Base-by-base conservation (phyloP, 2,329 filamentous ascomycete genomes). In the Microcyclospora tardicrescens region DNA sequence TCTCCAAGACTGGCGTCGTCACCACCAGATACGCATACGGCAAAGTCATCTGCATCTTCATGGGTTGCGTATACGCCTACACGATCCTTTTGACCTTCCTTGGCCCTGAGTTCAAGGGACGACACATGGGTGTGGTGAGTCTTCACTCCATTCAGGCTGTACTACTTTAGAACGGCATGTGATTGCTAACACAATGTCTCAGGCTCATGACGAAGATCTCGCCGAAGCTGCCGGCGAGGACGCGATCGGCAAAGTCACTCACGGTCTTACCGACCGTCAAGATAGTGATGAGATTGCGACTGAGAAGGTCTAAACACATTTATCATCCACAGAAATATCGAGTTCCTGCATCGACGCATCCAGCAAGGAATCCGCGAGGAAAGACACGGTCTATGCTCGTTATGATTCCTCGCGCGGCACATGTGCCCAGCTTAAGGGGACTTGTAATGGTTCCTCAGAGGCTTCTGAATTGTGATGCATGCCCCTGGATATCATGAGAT, bases 61-160 rank as follows among this genome's bases (percentile, higher is more conserved):
- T 94, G 81, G 86, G 71, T 1, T 85, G 80, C 49, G 84, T 93
- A 1, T 93, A 67, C 50, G 72, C 63, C 2, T 79, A 77, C 54
- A 63, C 70, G 5, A 75, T 79, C 43, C 8, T 78, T 2, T 55
- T 84, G 39, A 79, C 78, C 0, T 58, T 83, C 9, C 33, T 83
- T 2, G 81, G 81, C 5, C 69, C 69, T 0, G 69, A 72, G 54
- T 55, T 65, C 58, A 57, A 65, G 44, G 54, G 55, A 14, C 43
- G 58, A 2, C 43, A 47, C 5, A 58, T 62, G 55, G 45, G 35
- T 10, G 41, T 38, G 6, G 42, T 13, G 34, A 16, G 29, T 28
- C 13, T 19, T 27, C 15, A 38, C 28, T 15, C 4, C 16, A 32
- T 13, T 16, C 35, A n/a, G 6, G 5, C 8, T 10, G 12, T 29